These are phyloP conservation scores for Colletotrichum kahawae DNA, from an alignment of 2,329 filamentous ascomycete genomes.

Conservation along the genomic window DNA sequence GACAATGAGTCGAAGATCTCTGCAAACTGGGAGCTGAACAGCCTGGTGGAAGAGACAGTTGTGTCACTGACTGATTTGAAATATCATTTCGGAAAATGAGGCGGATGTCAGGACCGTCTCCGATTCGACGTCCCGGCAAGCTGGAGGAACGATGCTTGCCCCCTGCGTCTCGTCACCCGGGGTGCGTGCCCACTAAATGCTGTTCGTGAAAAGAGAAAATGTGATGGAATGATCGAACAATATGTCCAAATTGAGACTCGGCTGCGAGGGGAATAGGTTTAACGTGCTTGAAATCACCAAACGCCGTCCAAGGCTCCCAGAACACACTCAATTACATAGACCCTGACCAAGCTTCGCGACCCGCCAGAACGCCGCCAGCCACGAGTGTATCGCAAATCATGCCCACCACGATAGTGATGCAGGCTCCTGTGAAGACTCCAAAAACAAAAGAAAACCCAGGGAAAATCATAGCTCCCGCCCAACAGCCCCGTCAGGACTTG, in stretches of 20 bases:
- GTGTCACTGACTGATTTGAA: background rate
- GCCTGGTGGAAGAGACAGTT: background rate
- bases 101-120: background rate
- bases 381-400: background rate
- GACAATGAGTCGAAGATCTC: background rate
- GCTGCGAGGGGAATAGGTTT: background rate
- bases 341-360: background rate
- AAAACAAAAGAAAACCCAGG: background rate
- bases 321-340: background rate
- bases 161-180: background rate
- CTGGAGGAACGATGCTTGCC: background rate
- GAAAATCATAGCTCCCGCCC: background rate
- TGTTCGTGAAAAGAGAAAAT: background rate
- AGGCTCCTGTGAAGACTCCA: background rate
- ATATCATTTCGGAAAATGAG: background rate
- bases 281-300: background rate
- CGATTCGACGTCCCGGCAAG: background rate
- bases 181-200: background rate
- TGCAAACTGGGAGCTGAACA: background rate
- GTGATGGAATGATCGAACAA: background rate
- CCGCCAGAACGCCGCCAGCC: constrained; percentile 3
- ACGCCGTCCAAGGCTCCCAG: background rate
- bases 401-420: background rate
- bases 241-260: background rate
- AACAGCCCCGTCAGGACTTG: background rate